Evolutionary conservation across 2,329 filamentous ascomycete genomes (phyloP), one percentile per base, ranked within the genome.

Genomic region (Knoxdaviesia proteae): DNA sequence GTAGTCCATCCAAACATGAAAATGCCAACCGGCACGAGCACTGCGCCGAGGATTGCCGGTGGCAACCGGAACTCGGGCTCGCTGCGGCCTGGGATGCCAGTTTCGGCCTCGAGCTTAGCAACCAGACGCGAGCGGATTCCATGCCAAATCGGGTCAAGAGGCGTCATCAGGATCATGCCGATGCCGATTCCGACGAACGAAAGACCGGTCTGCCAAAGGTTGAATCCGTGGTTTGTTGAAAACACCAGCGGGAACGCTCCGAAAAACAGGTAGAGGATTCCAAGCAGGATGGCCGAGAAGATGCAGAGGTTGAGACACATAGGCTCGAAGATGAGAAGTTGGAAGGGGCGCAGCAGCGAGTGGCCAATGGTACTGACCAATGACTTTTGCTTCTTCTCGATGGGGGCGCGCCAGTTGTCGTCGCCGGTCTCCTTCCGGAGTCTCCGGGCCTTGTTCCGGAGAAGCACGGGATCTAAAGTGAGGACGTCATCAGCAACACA

Each of bases 1-100:
- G 80, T 80, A 5, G 82, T 86, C 81, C 84, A 94, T 6, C 75
- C 84, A 59, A 94, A 94, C 61, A 83, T 80, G 58, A 94, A 93
- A 10, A 96, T 61, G 6, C 84, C 83, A 44, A 81, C 64, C 5
- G 86, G 83, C 33, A 90, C 83, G 7, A 93, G 59, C 38, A 84
- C 59, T 1, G 77, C 77, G n/a, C 87, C 88, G 6, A 68, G 56
- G 42, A 87, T 80, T 20, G 77, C 73, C 34, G 83, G 75, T 6
- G 84, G 81, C 34, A 94, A 69, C 47, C 84, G 75, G 61, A 80
- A 92, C 61, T 94, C 88, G 6, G 88, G 87, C 64, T 94, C 84
- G 46, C 75, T 79, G 40, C 69, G 64, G 5, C 69, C 73, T 44
- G 61, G 52, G 46, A 65, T 54, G 5, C 68, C 69, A 38, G 65